Evolutionary conservation across 108 stramenopile genomes (phyloP), one percentile per base, ranked within the genome.

Genomic region (Mayamaea pseudoterrestris): DNA sequence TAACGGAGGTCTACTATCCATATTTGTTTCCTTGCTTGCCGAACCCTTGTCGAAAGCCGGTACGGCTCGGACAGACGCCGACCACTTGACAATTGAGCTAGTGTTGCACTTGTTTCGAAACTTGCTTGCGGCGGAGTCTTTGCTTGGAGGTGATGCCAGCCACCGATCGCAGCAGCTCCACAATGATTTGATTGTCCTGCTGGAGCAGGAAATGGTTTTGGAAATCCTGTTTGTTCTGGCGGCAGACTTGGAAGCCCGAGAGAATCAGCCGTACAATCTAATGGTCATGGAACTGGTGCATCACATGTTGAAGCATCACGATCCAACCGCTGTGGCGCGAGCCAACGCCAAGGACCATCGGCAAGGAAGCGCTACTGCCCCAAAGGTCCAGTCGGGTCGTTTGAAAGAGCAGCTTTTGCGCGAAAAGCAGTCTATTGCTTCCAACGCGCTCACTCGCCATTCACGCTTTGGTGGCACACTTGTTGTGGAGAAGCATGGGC

Each of bases 91-190:
- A 14, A 93, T 93, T 29, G 90, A 93, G 59, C 63, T 93, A 5
- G 80, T 93, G 0, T 51, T 93, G 32, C 83, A 88, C 56, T 60
- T 93, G n/a, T 63, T 93, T 31, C 76, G 85, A 5, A 88, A 93
- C 47, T 39, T 93, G 7, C 61, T 93, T 5, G 39, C 55, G 17
- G 66, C 63, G 3, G 68, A 78, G 31, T 69, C 75, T 2, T 26
- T 77, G 0, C 25, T 77, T 27, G 17, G 12, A 51, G 66, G 69
- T 11, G 80, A 76, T 32, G 53, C 60, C 12, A 24, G 58, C 13
- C 56, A 59, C 8, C 43, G 35, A 22, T 37, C 30, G 14, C 16
- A 24, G 3, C 66, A 67, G 25, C 61, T 83, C 26, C 83, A 83
- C 52, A 57, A 80, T 24, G 83, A 93, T 25, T 57, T 85, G 46